Conservation (phyloP, 805 yeast species). For the Saccharomycopsis lassenensis region DNA sequence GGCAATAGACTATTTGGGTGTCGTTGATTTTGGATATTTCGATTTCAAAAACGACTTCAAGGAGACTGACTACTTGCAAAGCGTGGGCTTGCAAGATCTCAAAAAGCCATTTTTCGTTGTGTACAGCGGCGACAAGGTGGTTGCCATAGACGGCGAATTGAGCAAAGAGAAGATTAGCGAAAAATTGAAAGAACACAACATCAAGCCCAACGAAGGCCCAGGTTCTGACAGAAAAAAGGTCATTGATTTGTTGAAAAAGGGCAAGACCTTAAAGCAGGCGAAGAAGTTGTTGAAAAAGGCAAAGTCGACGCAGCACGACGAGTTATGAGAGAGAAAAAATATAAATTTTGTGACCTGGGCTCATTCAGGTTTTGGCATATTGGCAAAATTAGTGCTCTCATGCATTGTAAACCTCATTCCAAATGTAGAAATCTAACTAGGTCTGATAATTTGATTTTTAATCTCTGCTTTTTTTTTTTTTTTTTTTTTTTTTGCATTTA, state of each 20-base stretch:
- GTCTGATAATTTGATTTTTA: no score
- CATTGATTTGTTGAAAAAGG: constrained; percentile 20
- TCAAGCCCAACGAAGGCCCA: constrained; percentile 26
- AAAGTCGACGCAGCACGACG: neutral
- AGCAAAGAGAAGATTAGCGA: constrained; percentile 21
- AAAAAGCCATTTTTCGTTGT: constrained; percentile 9
- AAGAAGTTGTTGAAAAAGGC: constrained; percentile 3
- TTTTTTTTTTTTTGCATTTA: no score
- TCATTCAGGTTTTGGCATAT: no score
- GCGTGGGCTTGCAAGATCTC: constrained; percentile 4
- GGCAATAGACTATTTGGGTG: constrained; percentile 57
- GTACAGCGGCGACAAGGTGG: neutral
- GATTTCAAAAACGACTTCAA: constrained; percentile 25
- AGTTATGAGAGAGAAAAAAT: no score
- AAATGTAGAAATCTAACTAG: no score
- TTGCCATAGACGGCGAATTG: constrained; percentile 20
- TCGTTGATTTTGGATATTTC: constrained; percentile 36
- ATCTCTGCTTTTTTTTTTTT: no score
- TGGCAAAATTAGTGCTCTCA: no score
- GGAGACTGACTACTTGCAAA: constrained; percentile 18
- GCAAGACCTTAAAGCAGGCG: constrained; percentile 16
- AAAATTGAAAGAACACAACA: constrained; percentile 19
- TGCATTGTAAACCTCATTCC: no score
- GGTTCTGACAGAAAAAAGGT: constrained; percentile 21
- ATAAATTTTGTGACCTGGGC: no score